Evolutionary conservation across 306 rosid species (phyloP).

Genomic region (Benincasa hispida): DNA sequence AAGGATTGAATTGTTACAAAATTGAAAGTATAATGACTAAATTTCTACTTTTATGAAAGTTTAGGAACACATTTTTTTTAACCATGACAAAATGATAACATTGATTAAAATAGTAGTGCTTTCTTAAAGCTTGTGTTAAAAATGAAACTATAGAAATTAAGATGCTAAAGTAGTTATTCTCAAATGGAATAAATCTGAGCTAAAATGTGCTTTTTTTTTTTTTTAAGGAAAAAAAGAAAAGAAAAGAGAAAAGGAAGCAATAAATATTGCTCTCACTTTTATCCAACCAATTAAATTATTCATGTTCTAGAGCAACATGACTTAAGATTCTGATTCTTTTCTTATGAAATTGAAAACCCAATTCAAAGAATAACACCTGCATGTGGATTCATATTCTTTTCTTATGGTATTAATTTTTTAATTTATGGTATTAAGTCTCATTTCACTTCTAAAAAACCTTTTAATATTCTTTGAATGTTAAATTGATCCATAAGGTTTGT

Average conservation of each 20-base stretch:
- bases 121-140: background rate
- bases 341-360: background rate
- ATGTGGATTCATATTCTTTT: background rate
- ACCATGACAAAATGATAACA: too few species aligned
- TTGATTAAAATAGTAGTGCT: too few species aligned
- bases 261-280: background rate
- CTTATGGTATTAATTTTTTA: background rate
- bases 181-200: background rate
- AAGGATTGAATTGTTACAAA: too few species aligned
- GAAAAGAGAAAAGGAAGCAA: too few species aligned
- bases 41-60: too few species aligned
- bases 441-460: background rate
- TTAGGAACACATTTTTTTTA: too few species aligned
- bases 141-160: background rate
- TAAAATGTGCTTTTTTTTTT: too few species aligned
- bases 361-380: background rate
- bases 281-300: background rate
- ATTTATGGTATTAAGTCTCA: background rate
- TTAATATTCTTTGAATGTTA: background rate
- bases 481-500: too few species aligned
- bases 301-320: background rate
- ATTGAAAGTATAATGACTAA: too few species aligned
- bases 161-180: too few species aligned
- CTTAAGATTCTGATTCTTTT: background rate
- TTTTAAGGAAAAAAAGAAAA: too few species aligned